Conservation (phyloP, 2,329 filamentous ascomycete genomes). For the Colletotrichum costaricense region DNA sequence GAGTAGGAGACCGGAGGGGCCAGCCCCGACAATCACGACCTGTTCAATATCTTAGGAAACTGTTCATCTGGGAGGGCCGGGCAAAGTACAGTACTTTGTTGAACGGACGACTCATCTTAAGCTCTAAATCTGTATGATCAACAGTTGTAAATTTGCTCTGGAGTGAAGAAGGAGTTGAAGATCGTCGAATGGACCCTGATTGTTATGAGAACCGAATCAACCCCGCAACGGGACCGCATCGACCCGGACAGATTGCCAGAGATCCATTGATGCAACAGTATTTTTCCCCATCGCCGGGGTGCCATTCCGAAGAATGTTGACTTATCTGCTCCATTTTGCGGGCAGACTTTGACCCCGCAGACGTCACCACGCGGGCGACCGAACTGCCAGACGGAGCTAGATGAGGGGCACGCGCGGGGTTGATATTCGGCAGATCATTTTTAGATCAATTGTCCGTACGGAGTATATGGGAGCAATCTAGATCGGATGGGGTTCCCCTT, state of each 20-base stretch:
- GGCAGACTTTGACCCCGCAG: slow-evolving; percentile 16
- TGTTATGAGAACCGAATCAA: not conserved
- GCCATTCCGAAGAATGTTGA: not conserved
- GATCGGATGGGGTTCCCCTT: slow-evolving; percentile 5
- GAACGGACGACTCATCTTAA: slow-evolving; percentile 22
- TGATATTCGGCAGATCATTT: slow-evolving; percentile 12
- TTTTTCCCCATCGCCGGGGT: not conserved
- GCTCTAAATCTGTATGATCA: not conserved
- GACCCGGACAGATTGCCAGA: not conserved
- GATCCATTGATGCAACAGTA: not conserved
- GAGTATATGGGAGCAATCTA: not conserved
- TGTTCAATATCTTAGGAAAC: not conserved
- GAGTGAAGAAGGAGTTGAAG: not conserved
- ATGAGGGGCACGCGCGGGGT: slow-evolving; percentile 20
- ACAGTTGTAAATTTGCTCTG: not conserved
- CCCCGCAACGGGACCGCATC: slow-evolving; percentile 12
- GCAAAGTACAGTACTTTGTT: slow-evolving; percentile 4
- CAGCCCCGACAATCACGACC: slow-evolving; percentile 58
- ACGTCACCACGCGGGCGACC: slow-evolving; percentile 16
- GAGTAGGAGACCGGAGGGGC: slow-evolving; percentile 61
- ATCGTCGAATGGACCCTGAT: not conserved
- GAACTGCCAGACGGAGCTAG: not conserved
- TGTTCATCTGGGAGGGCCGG: not conserved
- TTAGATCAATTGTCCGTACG: not conserved
- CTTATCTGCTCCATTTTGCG: not conserved